phyloP scores from a whole-genome alignment of 2,329 filamentous ascomycete species.

The Nigrospora osmanthi region DNA sequence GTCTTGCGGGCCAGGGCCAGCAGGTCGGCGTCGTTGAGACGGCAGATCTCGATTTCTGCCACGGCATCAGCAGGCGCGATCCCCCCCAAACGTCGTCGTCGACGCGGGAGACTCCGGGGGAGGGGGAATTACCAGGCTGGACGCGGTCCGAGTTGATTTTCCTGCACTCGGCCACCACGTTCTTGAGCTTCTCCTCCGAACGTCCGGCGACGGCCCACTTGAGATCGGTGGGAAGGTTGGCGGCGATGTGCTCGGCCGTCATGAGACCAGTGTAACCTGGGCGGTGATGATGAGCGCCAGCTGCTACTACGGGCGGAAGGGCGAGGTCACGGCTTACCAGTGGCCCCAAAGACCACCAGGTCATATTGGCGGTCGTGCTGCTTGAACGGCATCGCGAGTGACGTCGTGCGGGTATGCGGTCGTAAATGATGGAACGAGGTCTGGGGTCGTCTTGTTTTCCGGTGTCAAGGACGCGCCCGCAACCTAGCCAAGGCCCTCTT shows the following conservation, averaged over 20 bases:
- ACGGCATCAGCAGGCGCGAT: neutral
- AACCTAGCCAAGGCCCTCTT: too few species aligned
- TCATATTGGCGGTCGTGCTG: slow-evolving; percentile 44
- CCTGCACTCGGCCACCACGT: slow-evolving; percentile 59
- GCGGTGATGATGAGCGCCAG: neutral
- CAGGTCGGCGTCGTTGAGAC: slow-evolving; percentile 37
- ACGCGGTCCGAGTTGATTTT: slow-evolving; percentile 59
- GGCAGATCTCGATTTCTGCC: slow-evolving; percentile 44
- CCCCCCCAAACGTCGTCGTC: neutral
- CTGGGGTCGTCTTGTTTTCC: too few species aligned
- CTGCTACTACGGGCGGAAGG: neutral
- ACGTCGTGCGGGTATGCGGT: too few species aligned
- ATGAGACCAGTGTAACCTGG: slow-evolving; percentile 22
- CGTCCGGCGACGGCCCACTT: slow-evolving; percentile 24
- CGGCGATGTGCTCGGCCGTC: slow-evolving; percentile 21
- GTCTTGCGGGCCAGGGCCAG: slow-evolving; percentile 45
- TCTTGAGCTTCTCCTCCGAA: slow-evolving; percentile 50
- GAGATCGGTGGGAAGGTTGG: slow-evolving; percentile 17
- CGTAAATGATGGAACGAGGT: too few species aligned
- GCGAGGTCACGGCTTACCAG: slow-evolving; percentile 32
- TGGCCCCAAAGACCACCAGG: slow-evolving; percentile 49
- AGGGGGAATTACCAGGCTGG: slow-evolving; percentile 51
- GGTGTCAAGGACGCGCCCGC: too few species aligned
- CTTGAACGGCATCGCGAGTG: neutral
- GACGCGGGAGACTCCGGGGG: neutral